These are phyloP conservation scores for Pugionium cornutum DNA, from an alignment of 345 rosid species.

Conservation along the genomic window DNA sequence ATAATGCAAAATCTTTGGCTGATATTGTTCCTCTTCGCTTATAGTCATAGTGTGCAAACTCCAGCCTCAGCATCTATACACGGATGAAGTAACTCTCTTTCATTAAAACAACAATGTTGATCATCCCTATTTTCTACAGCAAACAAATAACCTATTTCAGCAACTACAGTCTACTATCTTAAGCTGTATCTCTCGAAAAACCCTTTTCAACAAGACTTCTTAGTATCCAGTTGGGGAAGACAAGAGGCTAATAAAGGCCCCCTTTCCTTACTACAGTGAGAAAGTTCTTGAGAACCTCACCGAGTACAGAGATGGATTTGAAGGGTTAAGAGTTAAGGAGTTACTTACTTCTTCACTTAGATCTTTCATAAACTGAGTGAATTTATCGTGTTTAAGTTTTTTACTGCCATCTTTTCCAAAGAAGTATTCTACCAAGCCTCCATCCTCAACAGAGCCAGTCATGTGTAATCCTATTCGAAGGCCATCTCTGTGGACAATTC, in stretches of 20 bases:
- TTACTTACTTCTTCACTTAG: slow-evolving; percentile 71
- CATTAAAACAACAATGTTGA: neutral
- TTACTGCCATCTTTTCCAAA: slow-evolving; percentile 79
- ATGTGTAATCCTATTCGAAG: slow-evolving; percentile 63
- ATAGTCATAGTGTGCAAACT: slow-evolving; percentile 92
- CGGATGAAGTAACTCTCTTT: neutral
- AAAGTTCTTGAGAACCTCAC: neutral
- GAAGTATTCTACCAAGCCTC: slow-evolving; percentile 83
- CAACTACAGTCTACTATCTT: slow-evolving; percentile 5
- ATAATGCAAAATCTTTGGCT: slow-evolving; percentile 88
- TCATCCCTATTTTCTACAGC: neutral
- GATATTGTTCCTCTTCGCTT: slow-evolving; percentile 65
- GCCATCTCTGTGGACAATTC: slow-evolving; percentile 68
- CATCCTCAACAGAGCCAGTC: slow-evolving; percentile 67
- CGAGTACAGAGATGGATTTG: neutral
- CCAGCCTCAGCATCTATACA: slow-evolving; percentile 71
- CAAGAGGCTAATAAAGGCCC: neutral
- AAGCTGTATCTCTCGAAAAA: neutral
- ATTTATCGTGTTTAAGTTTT: slow-evolving; percentile 68
- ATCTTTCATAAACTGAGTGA: slow-evolving; percentile 69
- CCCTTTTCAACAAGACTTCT: neutral
- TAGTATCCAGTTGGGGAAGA: neutral
- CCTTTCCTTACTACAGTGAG: neutral
- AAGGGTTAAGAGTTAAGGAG: slow-evolving; percentile 8
- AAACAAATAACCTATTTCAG: neutral